Evolutionary conservation across 805 yeast species (phyloP), one percentile per base, ranked within the genome.

Genomic region (Starmerella stigmatis): DNA sequence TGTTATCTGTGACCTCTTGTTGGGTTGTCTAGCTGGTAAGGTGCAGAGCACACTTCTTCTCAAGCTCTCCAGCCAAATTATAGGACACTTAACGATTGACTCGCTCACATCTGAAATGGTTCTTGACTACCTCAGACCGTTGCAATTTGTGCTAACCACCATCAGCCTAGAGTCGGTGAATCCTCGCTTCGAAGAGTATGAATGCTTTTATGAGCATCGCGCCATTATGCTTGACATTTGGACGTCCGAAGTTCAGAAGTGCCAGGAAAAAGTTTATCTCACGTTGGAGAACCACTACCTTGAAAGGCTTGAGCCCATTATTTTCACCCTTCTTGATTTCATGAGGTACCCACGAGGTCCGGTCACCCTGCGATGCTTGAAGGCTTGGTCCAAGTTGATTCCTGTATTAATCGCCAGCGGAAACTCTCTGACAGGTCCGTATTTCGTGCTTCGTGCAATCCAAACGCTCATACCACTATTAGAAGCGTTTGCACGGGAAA

Each of bases 371-470:
- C 64, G 71, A 12, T 75, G 80, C 46, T 64, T 89, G 23, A 85
- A 79, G 57, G 74, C 94, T 0, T 89, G 97, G 97, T 78, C 79
- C 19, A 80, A 79, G 53, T 62, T 88, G 41, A 78, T 85, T 20
- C 85, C 86, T 50, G 76, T 86, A 3, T 63, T 85, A 36, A 76
- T 84, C 20, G 40, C 37, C 10, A 47, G 41, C 17, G 41, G 42
- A 2, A 33, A 27, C 22, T 16, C 35, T 4, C 69, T 76, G 4
- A 40, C 47, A 8, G 53, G 86, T 79, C 60, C 78, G 76, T 72
- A 75, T 30, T 81, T 89, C 56, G 76, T 86, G 44, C 63, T 85
- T 16, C 94, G 82, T 53, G 75, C 84, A 2, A 77, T 86, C 50
- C 94, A 85, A 54, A 68, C 74, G 3, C 69, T 85, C 20, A 70